Evolutionary conservation across 139 green algal species (phyloP), one percentile per base, ranked within the genome.

Genomic region (Chlamydomonas asymmetrica): DNA sequence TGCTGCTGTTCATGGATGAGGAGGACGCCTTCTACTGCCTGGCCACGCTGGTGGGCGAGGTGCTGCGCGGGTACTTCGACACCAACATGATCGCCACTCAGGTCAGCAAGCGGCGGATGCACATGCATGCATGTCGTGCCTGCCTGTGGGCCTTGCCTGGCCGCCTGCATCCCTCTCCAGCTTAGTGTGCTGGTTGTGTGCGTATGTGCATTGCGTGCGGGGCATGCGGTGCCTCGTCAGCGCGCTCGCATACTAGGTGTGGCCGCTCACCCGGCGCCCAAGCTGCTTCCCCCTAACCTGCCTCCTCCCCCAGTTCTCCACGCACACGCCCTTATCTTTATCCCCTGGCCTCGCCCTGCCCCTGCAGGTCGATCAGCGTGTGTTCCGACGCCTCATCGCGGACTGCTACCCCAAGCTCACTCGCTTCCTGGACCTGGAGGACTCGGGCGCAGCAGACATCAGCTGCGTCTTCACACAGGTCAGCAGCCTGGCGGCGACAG

Each of bases 21-120:
- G 93, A 97, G 85, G 91, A 94, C 37, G 89, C 94, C 13, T 98
- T 98, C 74, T 98, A 92, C 90, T 93, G 87, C 65, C 80, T 98
- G 57, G 77, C 61, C 7, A 66, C 74, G 5, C 45, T 98, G 43
- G 80, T 95, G 29, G 90, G 94, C 57, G 86, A 96, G 34, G 75
- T 96, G 37, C 79, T 98, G 56, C 75, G 79, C 1, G 88, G 88
- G 32, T 97, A 97, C 77, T 98, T 92, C 80, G 72, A 85, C 38
- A 64, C 84, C 10, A 76, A 85, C 73, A 97, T 98, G 91, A 77
- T 93, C n/a, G 88, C 81, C 34, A 84, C 90, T 25, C 82, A 91
- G 84, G 87, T 96, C 59, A 80, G 93, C 62, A 60, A 77, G 69
- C 63, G 76, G 5, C 76, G 49, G 50, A 31, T n/a, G n/a, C n/a